phyloP scores from a whole-genome alignment of 495 filamentous ascomycete species.

The Trichoderma reesei region DNA sequence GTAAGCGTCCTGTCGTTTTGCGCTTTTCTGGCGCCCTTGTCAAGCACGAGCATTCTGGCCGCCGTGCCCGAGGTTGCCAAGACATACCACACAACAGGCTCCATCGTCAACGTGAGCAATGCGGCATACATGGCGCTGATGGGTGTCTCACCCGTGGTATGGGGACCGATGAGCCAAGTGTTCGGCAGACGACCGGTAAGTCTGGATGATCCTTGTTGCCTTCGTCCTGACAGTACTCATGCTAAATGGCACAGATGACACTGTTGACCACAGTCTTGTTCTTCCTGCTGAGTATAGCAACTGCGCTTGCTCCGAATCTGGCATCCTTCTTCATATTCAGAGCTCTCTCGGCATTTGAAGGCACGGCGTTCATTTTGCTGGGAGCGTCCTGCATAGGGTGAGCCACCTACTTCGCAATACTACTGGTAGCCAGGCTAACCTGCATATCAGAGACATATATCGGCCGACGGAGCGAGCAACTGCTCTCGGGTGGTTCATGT shows the following conservation, averaged over 20 bases:
- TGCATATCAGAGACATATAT: conserved; percentile 41
- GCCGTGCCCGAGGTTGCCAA: conserved; percentile 58
- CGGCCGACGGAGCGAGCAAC: conserved; percentile 57
- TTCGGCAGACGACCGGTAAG: conserved; percentile 53
- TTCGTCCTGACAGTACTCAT: too few species aligned
- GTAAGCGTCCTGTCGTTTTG: conserved; percentile 55
- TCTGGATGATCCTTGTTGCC: not conserved
- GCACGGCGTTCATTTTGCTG: conserved; percentile 57
- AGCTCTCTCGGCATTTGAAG: conserved; percentile 59
- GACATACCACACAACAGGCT: conserved; percentile 51
- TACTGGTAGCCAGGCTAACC: not conserved
- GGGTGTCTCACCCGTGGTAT: conserved; percentile 57
- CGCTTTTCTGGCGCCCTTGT: conserved; percentile 58
- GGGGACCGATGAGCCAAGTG: conserved; percentile 59
- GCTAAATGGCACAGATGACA: not conserved
- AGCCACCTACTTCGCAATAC: conserved; percentile 11
- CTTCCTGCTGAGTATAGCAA: conserved; percentile 53
- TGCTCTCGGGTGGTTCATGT: conserved; percentile 59
- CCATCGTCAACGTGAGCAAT: conserved; percentile 59
- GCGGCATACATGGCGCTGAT: conserved; percentile 61
- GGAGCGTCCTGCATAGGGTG: conserved; percentile 51
- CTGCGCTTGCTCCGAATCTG: conserved; percentile 56
- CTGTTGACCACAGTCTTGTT: conserved; percentile 48
- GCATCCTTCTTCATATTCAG: conserved; percentile 61
- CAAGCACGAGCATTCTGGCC: conserved; percentile 58